Percentiles rank a stretch among this genome's conserved stretches.
Conservation (phyloP, 2,329 filamentous ascomycete species). For the Claviceps citrina region DNA sequence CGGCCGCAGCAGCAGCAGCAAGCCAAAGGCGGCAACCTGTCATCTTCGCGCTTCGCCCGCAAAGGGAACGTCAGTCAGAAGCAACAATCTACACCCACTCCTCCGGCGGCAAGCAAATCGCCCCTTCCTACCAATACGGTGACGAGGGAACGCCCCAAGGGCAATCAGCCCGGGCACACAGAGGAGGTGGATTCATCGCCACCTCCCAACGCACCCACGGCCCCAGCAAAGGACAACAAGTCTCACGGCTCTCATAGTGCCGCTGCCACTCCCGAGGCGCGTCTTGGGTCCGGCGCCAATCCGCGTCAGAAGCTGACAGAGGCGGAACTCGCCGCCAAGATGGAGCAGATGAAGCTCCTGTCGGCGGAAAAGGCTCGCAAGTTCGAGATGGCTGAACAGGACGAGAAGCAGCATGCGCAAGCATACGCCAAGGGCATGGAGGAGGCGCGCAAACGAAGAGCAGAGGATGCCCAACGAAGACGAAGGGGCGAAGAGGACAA, state of each 20-base stretch:
- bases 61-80: slow-evolving; percentile 7
- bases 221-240: slow-evolving; percentile 11
- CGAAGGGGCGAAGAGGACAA: slow-evolving; percentile 36
- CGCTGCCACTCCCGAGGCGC: slow-evolving; percentile 23
- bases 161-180: neutral
- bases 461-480: slow-evolving; percentile 36
- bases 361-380: slow-evolving; percentile 42
- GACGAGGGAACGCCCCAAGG: neutral
- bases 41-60: slow-evolving; percentile 8
- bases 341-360: slow-evolving; percentile 45
- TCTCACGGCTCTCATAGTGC: slow-evolving; percentile 12
- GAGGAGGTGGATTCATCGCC: slow-evolving; percentile 8
- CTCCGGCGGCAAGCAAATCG: slow-evolving; percentile 1
- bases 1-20: slow-evolving; percentile 1
- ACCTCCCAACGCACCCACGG: slow-evolving; percentile 18
- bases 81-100: slow-evolving; percentile 6
- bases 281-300: slow-evolving; percentile 39
- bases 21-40: slow-evolving; percentile 5
- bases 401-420: slow-evolving; percentile 38
- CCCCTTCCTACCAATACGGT: neutral
- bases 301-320: slow-evolving; percentile 46
- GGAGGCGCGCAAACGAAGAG: slow-evolving; percentile 35
- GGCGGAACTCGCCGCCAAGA: slow-evolving; percentile 40
- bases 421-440: slow-evolving; percentile 41
- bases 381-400: slow-evolving; percentile 42